Evolutionary conservation across 257 asterid genomes (phyloP), one percentile per base, ranked within the genome.

Genomic region (Solanum piurae): DNA sequence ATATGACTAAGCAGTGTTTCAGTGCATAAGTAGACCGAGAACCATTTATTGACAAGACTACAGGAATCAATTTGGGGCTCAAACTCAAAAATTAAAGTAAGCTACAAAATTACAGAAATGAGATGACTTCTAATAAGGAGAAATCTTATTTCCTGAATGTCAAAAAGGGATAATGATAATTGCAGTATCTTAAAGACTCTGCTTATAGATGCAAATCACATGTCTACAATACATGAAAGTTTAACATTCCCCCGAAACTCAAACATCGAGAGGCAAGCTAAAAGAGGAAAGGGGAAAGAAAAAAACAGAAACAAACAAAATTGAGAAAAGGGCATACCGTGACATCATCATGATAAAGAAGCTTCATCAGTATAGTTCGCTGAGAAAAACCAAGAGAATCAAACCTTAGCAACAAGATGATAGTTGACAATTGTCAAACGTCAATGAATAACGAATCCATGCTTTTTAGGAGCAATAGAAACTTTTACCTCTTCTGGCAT

Each of bases 281-380:
- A 76, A 76, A n/a, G 60, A 23, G 60, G 36, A 76, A 76, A n/a
- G 7, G 20, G 31, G 6, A 10, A 76, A 76, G 29, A 9, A 76
- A 23, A 72, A 23, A 37, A 23, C 12, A 55, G 40, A 74, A 72
- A 40, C 84, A 87, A 88, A 85, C 76, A 75, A 40, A 52, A 73
- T 71, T 46, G 88, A 83, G 88, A 60, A 86, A 85, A 89, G 87
- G 85, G 46, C 94, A 87, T 94, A 97, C 99, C 93, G 98, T 95
- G 86, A 92, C 94, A 91, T 97, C 98, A 82, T 96, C 98, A 89
- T 95, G 94, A 73, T 95, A 97, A 58, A 97, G 87, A 90, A 97
- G 99, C 94, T 97, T 95, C 99, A 97, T 97, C 94, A 97, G 89
- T 83, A 97, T 94, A 88, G 96, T 94, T 71, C 98, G 95, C 99